These are phyloP conservation scores for Ceratocystis smalleyi DNA, from an alignment of 2,329 filamentous ascomycete genomes.

Conservation along the genomic window DNA sequence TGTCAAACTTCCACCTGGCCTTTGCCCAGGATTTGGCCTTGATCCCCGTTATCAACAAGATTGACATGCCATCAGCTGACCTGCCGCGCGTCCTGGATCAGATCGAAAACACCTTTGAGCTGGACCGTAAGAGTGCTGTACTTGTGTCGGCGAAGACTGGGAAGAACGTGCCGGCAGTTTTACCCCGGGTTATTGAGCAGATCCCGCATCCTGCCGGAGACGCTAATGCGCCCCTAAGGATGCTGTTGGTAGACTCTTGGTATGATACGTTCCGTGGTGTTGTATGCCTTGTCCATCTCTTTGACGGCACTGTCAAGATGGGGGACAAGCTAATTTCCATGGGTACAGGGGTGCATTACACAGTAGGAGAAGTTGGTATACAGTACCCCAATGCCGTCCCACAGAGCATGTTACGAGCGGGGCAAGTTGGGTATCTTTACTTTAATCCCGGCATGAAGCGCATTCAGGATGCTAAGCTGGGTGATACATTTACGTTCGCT, in stretches of 20 bases:
- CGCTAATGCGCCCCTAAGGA: conserved; percentile 47
- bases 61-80: conserved; percentile 82
- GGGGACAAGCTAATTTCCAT: conserved; percentile 81
- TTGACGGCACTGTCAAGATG: conserved; percentile 68
- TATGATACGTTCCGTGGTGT: conserved; percentile 94
- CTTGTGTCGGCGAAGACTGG: conserved; percentile 87
- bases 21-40: conserved; percentile 80
- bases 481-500: conserved; percentile 80
- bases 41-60: conserved; percentile 90
- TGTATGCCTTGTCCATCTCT: conserved; percentile 75
- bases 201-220: conserved; percentile 72
- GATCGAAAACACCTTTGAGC: conserved; percentile 72
- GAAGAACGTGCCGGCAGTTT: conserved; percentile 63
- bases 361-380: conserved; percentile 89
- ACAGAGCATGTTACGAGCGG: conserved; percentile 65
- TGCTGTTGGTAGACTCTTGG: conserved; percentile 94
- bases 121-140: conserved; percentile 57
- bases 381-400: conserved; percentile 82
- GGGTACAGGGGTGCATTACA: conserved; percentile 77
- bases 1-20: conserved; percentile 95
- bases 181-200: conserved; percentile 72
- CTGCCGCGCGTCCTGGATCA: conserved; percentile 73
- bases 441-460: conserved; percentile 98
- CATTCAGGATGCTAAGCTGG: conserved; percentile 87
- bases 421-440: conserved; percentile 89